Evolutionary conservation across 1,284 basidiomycete genomes (phyloP).

Genomic region (Heimioporus retisporus): DNA sequence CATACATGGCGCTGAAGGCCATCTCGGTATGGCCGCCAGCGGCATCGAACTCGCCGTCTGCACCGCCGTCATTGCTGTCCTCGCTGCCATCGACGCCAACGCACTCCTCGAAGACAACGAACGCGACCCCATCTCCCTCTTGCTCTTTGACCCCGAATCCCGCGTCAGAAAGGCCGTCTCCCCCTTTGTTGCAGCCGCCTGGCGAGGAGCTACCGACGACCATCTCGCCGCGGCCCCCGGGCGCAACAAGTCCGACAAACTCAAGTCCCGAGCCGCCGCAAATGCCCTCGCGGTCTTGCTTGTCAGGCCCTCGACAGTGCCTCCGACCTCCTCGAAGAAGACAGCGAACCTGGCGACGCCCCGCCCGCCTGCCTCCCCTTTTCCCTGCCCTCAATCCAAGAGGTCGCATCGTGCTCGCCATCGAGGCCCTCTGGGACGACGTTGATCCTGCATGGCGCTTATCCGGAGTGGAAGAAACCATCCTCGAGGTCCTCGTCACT

Average conservation of each 20-base stretch:
- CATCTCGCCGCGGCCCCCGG: conserved; percentile 50
- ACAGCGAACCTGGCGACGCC: conserved; percentile 39
- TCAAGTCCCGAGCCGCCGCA: conserved; percentile 66
- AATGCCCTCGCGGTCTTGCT: conserved; percentile 45
- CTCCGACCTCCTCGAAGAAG: conserved; percentile 35
- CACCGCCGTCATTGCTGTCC: conserved; percentile 86
- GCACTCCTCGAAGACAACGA: conserved; percentile 93
- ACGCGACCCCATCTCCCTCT: conserved; percentile 81
- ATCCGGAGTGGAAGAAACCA: conserved; percentile 83
- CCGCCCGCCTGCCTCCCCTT: conserved; percentile 38
- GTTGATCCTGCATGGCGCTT: conserved; percentile 83
- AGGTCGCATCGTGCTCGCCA: conserved; percentile 81
- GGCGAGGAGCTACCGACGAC: conserved; percentile 79
- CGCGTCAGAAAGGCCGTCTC: conserved; percentile 88
- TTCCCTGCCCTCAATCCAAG: conserved; percentile 61
- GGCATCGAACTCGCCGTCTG: conserved; percentile 91
- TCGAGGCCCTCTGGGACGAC: no score
- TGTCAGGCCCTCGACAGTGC: conserved; percentile 54
- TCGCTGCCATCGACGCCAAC: conserved; percentile 85
- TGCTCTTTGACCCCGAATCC: conserved; percentile 91
- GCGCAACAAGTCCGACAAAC: conserved; percentile 53
- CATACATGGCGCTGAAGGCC: conserved; percentile 46
- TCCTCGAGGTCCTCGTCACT: conserved; percentile 88
- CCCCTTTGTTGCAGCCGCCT: conserved; percentile 83
- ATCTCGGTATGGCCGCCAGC: conserved; percentile 95